phyloP scores from a whole-genome alignment of 225 moss, liverwort and hornwort genomes.

The Physcomitrellopsis africana region DNA sequence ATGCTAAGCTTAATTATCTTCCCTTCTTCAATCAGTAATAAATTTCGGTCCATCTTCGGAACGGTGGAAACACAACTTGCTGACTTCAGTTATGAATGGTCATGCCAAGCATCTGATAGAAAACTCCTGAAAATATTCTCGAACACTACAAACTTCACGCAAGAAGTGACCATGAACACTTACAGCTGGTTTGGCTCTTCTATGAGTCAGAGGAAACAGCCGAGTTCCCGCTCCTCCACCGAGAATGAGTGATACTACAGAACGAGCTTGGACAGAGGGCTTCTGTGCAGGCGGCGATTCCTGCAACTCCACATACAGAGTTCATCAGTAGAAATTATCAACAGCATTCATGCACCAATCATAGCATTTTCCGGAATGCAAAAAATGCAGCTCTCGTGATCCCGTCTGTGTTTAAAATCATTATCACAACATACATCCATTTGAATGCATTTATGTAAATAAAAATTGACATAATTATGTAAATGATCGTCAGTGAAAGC shows the following conservation, averaged over 20 bases:
- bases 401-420: background rate
- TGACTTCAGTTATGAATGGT: background rate
- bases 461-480: background rate
- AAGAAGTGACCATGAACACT: conserved; percentile 12
- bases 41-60: too few relatives aligned
- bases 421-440: background rate
- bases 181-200: conserved; percentile 65
- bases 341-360: background rate
- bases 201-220: conserved; percentile 56
- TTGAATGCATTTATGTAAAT: background rate
- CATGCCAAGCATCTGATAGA: background rate
- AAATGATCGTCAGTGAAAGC: background rate
- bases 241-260: conserved; percentile 56
- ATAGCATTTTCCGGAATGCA: background rate
- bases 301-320: conserved; percentile 27
- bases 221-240: conserved; percentile 65
- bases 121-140: background rate
- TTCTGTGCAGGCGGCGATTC: conserved; percentile 37
- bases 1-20: too few relatives aligned
- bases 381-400: background rate
- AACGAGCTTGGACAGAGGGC: conserved; percentile 54
- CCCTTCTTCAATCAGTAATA: too few relatives aligned
- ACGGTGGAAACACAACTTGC: too few relatives aligned
- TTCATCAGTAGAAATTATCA: background rate
- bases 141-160: background rate